These are phyloP conservation scores for Salix viminalis DNA, from an alignment of 345 rosid species.

Conservation along the genomic window DNA sequence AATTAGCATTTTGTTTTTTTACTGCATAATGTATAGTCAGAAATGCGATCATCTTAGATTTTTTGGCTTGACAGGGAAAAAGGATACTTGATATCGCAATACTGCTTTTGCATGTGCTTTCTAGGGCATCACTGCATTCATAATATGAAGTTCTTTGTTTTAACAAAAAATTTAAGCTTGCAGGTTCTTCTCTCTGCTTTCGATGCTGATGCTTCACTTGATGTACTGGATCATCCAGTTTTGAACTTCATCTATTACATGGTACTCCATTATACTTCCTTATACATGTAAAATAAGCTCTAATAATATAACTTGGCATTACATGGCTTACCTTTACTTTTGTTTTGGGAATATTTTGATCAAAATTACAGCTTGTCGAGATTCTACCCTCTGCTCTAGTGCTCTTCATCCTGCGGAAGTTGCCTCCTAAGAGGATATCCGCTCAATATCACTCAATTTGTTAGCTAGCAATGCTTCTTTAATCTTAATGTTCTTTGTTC, in stretches of 20 bases:
- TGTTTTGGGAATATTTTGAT: constrained; percentile 4
- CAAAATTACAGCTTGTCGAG: constrained; percentile 71
- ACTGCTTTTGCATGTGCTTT: not conserved
- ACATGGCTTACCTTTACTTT: not conserved
- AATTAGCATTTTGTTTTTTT: not conserved
- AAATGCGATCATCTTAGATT: not conserved
- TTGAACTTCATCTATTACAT: constrained; percentile 86
- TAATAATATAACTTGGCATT: not conserved
- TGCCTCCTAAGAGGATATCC: constrained; percentile 91
- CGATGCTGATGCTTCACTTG: constrained; percentile 66
- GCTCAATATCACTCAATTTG: constrained; percentile 92
- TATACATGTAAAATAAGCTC: not conserved
- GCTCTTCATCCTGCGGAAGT: constrained; percentile 79
- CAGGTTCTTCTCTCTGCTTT: constrained; percentile 86
- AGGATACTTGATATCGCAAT: not conserved
- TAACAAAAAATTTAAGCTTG: constrained; percentile 11
- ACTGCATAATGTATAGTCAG: too few relatives aligned
- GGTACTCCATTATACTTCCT: constrained; percentile 37
- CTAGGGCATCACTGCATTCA: not conserved
- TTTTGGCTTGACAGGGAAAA: not conserved
- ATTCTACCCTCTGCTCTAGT: constrained; percentile 93
- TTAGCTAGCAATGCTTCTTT: constrained; percentile 23
- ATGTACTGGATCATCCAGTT: constrained; percentile 87
- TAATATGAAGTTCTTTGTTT: not conserved
- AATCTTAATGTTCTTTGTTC: not conserved